Base-by-base conservation (phyloP, 2,329 filamentous ascomycete species). In the Xylariaceae sp. region DNA sequence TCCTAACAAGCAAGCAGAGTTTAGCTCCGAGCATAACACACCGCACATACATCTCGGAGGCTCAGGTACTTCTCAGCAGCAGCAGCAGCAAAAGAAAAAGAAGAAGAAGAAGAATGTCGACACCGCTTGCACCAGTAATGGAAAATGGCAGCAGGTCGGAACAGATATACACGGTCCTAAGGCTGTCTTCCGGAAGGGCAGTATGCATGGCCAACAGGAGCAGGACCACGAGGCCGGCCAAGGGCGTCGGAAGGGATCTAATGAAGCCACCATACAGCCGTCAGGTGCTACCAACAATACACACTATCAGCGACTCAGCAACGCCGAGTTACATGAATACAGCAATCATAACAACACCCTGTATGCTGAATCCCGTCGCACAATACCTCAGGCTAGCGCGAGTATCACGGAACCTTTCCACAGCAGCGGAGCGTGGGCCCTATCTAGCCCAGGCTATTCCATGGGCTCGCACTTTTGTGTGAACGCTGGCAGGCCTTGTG, bases 121-220 rank as follows among this genome's bases (percentile, higher is more conserved):
- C n/a, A 29, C 36, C 8, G 18, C 6, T 35, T 37, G 33, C 10
- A 5, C 4, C 18, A 26, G 32, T 32, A 48, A 16, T 13, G 51
- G 54, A 33, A 46, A 20, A 15, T 60, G 57, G 57, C 51, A 55
- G 15, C 33, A 21, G 1, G 29, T 45, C n/a, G 57, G 55, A 21
- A 49, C 45, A 3, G 51, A 54, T 1, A 42, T 58, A 8, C 63
- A 64, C 15, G 63, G 63, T 4, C 63, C 61, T 10, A 62, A 37
- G 20, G 41, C 32, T 7, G 9, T 60, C 10, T 63, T 44, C 39
- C 47, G 50, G 15, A 64, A 47, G 24, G 53, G 15, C 3, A 54
- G 49, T n/a, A 10, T 23, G 13, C 21, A 29, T 3, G 20, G 18
- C 30, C 45, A 29, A 16, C 32, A 32, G 20, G 13, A 18, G 13